phyloP scores from a whole-genome alignment of 345 rosid genomes.

The Hevea brasiliensis region DNA sequence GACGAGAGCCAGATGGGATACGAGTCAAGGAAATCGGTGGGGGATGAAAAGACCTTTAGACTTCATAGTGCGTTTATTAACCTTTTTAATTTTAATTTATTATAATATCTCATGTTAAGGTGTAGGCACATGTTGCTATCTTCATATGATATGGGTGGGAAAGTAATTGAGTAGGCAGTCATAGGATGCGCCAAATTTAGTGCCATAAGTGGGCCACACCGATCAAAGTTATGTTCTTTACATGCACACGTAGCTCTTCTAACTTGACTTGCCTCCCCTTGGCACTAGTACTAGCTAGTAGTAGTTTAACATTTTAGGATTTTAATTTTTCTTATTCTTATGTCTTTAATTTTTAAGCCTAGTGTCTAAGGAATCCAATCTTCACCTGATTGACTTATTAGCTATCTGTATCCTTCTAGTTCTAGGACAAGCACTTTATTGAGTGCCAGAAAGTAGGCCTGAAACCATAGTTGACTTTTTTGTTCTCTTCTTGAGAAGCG shows the following conservation, averaged over 20 bases:
- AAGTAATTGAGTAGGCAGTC: conserved; percentile 14
- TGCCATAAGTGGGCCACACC: no score
- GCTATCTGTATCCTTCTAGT: conserved; percentile 5
- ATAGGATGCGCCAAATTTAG: no score
- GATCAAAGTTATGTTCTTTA: no score
- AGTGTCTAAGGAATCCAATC: conserved; percentile 17
- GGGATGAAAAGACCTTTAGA: conserved; percentile 61
- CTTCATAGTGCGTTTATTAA: conserved; percentile 7
- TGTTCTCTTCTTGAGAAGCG: conserved; percentile 16
- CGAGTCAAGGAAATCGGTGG: conserved; percentile 42
- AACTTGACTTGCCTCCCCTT: background rate
- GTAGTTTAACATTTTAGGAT: background rate
- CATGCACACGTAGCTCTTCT: conserved; percentile 9
- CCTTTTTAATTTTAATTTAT: background rate
- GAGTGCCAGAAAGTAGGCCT: conserved; percentile 18
- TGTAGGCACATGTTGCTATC: background rate
- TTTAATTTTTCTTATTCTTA: background rate
- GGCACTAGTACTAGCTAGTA: background rate
- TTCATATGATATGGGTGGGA: conserved; percentile 11
- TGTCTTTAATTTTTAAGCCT: background rate
- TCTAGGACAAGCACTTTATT: conserved; percentile 9
- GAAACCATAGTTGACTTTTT: conserved; percentile 33
- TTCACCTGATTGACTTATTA: conserved; percentile 25
- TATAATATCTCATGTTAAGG: background rate
- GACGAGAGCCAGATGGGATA: conserved; percentile 29